A percentile compares a stretch with the other conserved stretches of the same genome.
phyloP scores from a whole-genome alignment of 257 asterid species.

The Solanum piurae region DNA sequence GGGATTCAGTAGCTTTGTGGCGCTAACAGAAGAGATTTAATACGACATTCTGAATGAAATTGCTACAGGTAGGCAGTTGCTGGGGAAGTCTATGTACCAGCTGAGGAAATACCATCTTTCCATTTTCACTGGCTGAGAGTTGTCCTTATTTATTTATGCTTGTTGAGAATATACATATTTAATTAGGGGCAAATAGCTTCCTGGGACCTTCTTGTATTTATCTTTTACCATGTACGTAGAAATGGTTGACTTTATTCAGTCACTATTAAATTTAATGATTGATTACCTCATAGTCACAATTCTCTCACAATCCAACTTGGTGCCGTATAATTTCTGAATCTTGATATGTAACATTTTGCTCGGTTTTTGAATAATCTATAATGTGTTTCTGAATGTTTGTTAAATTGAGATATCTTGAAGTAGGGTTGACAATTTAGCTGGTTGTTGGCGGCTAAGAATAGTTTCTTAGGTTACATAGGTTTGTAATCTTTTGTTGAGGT shows the following conservation, averaged over 20 bases:
- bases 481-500: not conserved
- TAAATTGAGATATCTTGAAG: not conserved
- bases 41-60: not conserved
- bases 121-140: not conserved
- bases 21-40: not conserved
- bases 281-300: not conserved
- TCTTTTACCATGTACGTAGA: not conserved
- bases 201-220: not conserved
- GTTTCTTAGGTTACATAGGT: not conserved
- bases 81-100: not conserved
- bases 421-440: not conserved
- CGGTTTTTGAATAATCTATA: not conserved
- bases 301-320: not conserved
- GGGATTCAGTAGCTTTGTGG: not conserved
- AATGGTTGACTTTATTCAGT: not conserved
- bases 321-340: not conserved
- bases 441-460: not conserved
- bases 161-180: not conserved
- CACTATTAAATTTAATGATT: not conserved
- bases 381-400: not conserved
- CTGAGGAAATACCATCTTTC: not conserved
- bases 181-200: not conserved
- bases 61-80: not conserved
- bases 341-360: not conserved
- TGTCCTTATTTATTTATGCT: not conserved